These are phyloP conservation scores for Miscanthus lutarioriparius DNA, from an alignment of 176 grass and related monocot genomes.

Conservation along the genomic window DNA sequence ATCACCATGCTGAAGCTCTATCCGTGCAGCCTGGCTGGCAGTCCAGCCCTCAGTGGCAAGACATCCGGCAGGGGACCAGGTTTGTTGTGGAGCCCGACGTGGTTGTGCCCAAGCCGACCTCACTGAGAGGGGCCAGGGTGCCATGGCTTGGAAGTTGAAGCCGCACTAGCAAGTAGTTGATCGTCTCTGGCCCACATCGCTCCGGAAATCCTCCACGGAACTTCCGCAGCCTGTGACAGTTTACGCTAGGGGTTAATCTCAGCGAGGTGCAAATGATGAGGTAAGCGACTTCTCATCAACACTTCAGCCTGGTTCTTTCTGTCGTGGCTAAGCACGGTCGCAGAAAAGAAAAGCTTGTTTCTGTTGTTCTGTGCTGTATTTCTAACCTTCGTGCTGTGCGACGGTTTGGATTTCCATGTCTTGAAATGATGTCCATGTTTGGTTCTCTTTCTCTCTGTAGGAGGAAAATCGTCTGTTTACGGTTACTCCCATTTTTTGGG, in stretches of 20 bases:
- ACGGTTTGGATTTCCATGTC: not conserved
- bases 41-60: not conserved
- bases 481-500: too few relatives aligned
- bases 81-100: not conserved
- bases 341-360: not conserved
- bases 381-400: not conserved
- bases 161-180: not conserved
- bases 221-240: too few relatives aligned
- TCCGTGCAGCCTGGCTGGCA: conserved; percentile 26
- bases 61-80: not conserved
- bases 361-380: not conserved
- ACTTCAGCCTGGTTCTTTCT: not conserved
- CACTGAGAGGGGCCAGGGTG: not conserved
- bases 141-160: not conserved
- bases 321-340: not conserved
- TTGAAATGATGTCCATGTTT: not conserved
- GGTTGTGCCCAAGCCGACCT: not conserved
- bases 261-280: too few relatives aligned
- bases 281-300: too few relatives aligned
- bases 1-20: conserved; percentile 9
- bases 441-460: not conserved
- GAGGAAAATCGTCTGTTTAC: not conserved
- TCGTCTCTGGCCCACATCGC: not conserved
- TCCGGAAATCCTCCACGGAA: not conserved
- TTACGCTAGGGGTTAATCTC: too few relatives aligned